Evolutionary conservation across 305 asterid genomes (phyloP).

Genomic region (Galium porrigens): DNA sequence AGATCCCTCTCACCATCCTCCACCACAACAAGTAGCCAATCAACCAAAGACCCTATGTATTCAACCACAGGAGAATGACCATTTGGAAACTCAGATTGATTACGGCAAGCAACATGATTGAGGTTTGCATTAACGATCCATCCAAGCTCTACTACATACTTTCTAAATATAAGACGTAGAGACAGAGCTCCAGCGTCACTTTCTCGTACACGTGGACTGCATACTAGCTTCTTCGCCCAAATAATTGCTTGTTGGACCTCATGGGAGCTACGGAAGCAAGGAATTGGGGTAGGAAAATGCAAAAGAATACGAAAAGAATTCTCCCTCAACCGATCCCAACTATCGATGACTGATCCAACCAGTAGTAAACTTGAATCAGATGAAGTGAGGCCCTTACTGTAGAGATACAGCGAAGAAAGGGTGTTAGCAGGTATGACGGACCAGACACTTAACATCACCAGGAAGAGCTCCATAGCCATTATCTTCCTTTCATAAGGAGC

Average conservation of each 20-base stretch:
- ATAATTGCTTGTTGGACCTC: constrained; percentile 47
- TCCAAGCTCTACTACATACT: constrained; percentile 68
- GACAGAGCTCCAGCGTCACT: constrained; percentile 98
- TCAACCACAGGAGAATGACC: constrained; percentile 34
- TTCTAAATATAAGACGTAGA: constrained; percentile 68
- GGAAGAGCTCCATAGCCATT: constrained; percentile 84
- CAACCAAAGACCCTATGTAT: constrained; percentile 60
- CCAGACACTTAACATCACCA: constrained; percentile 70
- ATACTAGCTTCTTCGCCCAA: constrained; percentile 80
- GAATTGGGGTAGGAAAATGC: constrained; percentile 80
- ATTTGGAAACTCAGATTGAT: constrained; percentile 24
- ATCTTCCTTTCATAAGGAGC: constrained; percentile 95
- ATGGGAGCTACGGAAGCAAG: constrained; percentile 51
- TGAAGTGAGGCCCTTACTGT: constrained; percentile 45
- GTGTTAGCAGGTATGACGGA: constrained; percentile 35
- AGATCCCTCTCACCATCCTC: constrained; percentile 81
- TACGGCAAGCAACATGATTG: constrained; percentile 31
- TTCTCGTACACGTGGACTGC: constrained; percentile 97
- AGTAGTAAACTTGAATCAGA: constrained; percentile 67
- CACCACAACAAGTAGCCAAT: constrained; percentile 71
- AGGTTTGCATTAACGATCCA: constrained; percentile 51
- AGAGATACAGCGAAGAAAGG: constrained; percentile 44
- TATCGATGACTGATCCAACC: constrained; percentile 88
- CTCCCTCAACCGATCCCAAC: constrained; percentile 88
- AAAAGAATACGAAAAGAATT: constrained; percentile 61